Percentiles rank a stretch among this genome's conserved stretches.
These are phyloP conservation scores for Colletotrichum spinosum DNA, from an alignment of 2,329 filamentous ascomycete genomes.

Conservation along the genomic window DNA sequence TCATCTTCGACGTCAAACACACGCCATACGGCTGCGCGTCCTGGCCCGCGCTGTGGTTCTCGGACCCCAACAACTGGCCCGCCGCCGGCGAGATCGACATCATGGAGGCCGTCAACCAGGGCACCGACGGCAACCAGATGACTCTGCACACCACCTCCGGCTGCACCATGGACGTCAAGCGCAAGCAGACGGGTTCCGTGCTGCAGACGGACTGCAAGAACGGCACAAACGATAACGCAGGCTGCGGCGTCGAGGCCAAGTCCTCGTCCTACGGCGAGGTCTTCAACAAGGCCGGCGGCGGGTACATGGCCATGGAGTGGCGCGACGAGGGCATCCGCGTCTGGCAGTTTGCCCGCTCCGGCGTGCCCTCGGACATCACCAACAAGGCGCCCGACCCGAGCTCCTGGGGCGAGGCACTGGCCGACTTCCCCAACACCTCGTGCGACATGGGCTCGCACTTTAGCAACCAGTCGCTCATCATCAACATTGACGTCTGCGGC, in stretches of 20 bases:
- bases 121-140: conserved; percentile 66
- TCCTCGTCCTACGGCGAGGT: conserved; percentile 59
- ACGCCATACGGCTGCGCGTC: conserved; percentile 72
- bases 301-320: conserved; percentile 71
- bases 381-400: conserved; percentile 67
- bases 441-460: conserved; percentile 72
- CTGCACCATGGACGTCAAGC: conserved; percentile 65
- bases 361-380: conserved; percentile 64
- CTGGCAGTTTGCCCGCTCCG: conserved; percentile 67
- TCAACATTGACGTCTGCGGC: conserved; percentile 75
- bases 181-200: conserved; percentile 62
- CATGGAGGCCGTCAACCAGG: conserved; percentile 69
- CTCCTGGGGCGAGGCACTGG: conserved; percentile 70
- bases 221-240: conserved; percentile 62
- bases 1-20: conserved; percentile 75
- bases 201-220: conserved; percentile 62
- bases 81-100: conserved; percentile 73
- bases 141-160: conserved; percentile 67
- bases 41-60: conserved; percentile 76
- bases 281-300: conserved; percentile 67
- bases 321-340: conserved; percentile 70
- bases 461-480: conserved; percentile 73
- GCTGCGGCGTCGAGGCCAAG: conserved; percentile 64
- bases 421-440: conserved; percentile 73
- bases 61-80: conserved; percentile 72